A percentile compares a stretch with the other conserved stretches of the same genome.
Evolutionary conservation across 257 asterid genomes (phyloP).

Genomic region (Solanum paucissectum): DNA sequence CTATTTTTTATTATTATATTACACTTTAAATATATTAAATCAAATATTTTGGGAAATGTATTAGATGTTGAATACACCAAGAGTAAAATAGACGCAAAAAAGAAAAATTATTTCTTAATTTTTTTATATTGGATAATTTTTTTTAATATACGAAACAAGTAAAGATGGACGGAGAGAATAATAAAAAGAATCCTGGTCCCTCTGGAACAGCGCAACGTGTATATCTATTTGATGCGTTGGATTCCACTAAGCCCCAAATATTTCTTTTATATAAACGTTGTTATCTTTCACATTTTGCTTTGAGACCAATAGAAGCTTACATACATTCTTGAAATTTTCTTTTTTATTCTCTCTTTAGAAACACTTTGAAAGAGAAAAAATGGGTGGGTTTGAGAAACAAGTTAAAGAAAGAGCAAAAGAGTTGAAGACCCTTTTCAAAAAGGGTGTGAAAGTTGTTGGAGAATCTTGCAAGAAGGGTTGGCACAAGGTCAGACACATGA

Average conservation of each 20-base stretch:
- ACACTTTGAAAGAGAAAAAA: not conserved
- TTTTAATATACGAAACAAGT: rapidly evolving
- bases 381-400: constrained; percentile 43
- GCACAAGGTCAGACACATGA: constrained; percentile 43
- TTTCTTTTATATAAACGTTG: not conserved
- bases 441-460: constrained; percentile 37
- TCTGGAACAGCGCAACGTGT: not conserved
- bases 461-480: constrained; percentile 63
- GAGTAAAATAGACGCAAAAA: too few relatives aligned
- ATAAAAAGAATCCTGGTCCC: not conserved
- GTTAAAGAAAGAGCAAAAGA: constrained; percentile 43
- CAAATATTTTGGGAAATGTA: too few relatives aligned
- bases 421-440: constrained; percentile 27
- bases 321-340: not conserved
- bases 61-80: too few relatives aligned
- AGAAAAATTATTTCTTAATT: rapidly evolving
- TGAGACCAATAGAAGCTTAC: not conserved
- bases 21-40: too few relatives aligned
- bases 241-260: not conserved
- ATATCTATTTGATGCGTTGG: not conserved
- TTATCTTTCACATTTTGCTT: not conserved
- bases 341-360: not conserved
- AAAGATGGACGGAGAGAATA: too few relatives aligned
- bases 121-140: rapidly evolving
- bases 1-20: too few relatives aligned